These are phyloP conservation scores for Cryphonectria parasitica DNA, from an alignment of 2,329 filamentous ascomycete genomes.

Conservation along the genomic window DNA sequence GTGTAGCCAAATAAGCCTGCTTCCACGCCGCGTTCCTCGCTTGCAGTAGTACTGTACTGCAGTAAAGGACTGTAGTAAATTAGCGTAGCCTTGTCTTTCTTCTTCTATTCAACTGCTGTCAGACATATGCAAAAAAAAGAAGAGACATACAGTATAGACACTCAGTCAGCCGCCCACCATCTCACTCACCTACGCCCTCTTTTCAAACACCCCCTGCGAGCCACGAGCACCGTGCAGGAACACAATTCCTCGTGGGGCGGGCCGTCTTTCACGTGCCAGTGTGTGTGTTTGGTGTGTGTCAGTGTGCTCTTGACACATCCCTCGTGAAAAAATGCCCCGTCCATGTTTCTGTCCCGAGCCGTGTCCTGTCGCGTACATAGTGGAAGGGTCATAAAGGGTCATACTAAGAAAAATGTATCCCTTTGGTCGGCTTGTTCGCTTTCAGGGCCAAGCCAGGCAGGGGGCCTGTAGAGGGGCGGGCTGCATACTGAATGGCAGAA, in stretches of 20 bases:
- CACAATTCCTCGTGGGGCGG: neutral
- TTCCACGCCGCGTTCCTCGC: neutral
- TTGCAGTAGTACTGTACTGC: neutral
- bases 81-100: neutral
- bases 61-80: too few relatives aligned
- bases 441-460: neutral
- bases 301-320: neutral
- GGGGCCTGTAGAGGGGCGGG: neutral
- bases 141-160: neutral
- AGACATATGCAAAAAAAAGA: neutral
- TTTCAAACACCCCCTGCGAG: neutral
- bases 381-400: neutral
- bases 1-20: neutral
- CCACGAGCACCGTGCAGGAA: slow-evolving; percentile 8
- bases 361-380: neutral
- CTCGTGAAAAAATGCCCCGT: neutral
- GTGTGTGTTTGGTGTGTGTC: neutral
- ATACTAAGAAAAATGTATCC: neutral
- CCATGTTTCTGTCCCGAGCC: neutral
- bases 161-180: neutral
- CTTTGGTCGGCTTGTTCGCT: neutral
- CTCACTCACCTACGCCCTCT: neutral
- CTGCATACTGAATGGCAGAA: neutral
- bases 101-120: neutral
- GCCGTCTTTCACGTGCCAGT: neutral